These are phyloP conservation scores for Syncephalastrum sp. DNA, from an alignment of 371 early-diverging fungal species.

Conservation along the genomic window DNA sequence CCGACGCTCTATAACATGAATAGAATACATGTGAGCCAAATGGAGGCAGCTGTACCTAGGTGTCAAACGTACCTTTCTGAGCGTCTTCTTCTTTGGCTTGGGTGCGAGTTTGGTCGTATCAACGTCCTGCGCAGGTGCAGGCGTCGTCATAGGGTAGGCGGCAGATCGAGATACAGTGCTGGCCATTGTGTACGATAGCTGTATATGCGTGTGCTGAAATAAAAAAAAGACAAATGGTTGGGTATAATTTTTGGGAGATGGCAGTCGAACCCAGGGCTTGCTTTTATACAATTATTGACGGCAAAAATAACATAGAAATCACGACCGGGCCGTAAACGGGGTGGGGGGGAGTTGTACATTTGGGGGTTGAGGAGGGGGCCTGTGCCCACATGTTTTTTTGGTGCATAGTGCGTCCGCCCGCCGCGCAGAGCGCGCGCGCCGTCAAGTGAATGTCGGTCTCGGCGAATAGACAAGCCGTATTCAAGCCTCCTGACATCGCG, in stretches of 20 bases:
- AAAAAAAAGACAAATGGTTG: not conserved
- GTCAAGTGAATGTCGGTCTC: no score
- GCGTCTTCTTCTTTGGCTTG: slow-evolving; percentile 13
- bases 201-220: not conserved
- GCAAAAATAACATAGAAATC: not conserved
- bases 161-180: no score
- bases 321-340: not conserved
- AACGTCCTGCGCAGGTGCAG: no score
- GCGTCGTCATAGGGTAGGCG: no score
- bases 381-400: no score
- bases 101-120: not conserved
- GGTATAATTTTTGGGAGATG: not conserved
- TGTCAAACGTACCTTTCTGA: slow-evolving; percentile 9
- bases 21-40: no score
- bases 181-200: not conserved
- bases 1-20: slow-evolving; percentile 29
- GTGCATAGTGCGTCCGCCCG: no score
- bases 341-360: no score
- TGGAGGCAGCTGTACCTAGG: not conserved
- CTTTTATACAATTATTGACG: not conserved
- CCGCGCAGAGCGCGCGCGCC: no score
- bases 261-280: not conserved
- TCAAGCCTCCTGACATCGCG: slow-evolving; percentile 14
- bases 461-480: slow-evolving; percentile 1
- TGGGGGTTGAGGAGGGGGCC: no score